These are phyloP conservation scores for Blastobotrys proliferans DNA, from an alignment of 1,139 yeast genomes.

Conservation along the genomic window DNA sequence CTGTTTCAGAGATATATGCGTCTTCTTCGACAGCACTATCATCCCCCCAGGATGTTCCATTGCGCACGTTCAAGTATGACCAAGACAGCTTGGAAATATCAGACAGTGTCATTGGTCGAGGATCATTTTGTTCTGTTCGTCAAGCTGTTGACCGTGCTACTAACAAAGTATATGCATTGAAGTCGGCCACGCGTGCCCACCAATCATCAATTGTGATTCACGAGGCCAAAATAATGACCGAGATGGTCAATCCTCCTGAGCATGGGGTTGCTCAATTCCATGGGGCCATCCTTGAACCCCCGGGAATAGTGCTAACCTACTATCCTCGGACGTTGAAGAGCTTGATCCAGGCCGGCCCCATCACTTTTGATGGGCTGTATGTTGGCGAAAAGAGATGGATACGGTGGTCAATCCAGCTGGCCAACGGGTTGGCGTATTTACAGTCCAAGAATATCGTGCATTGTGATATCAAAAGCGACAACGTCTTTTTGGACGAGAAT, in stretches of 20 bases:
- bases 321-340: constrained; percentile 19
- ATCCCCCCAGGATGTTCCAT: constrained; percentile 5
- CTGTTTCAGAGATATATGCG: constrained; percentile 1
- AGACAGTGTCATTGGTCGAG: constrained; percentile 18
- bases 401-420: constrained; percentile 43
- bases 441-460: constrained; percentile 58
- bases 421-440: constrained; percentile 52
- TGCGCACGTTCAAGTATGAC: constrained; percentile 2
- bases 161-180: constrained; percentile 17
- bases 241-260: constrained; percentile 4
- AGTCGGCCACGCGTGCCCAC: constrained; percentile 15
- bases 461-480: constrained; percentile 88
- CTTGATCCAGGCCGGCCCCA: constrained; percentile 11
- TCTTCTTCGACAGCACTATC: constrained; percentile 2
- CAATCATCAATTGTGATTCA: constrained; percentile 15
- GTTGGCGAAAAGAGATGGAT: constrained; percentile 20
- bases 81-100: constrained; percentile 5
- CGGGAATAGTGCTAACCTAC: constrained; percentile 18
- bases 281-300: constrained; percentile 15
- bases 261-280: constrained; percentile 18
- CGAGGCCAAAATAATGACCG: constrained; percentile 19
- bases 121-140: constrained; percentile 21
- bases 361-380: constrained; percentile 6
- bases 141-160: constrained; percentile 12
- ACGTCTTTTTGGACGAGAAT: constrained; percentile 60